Evolutionary conservation across 371 early-diverging fungal genomes (phyloP), one percentile per base, ranked within the genome.

Genomic region (Blakeslea trispora): DNA sequence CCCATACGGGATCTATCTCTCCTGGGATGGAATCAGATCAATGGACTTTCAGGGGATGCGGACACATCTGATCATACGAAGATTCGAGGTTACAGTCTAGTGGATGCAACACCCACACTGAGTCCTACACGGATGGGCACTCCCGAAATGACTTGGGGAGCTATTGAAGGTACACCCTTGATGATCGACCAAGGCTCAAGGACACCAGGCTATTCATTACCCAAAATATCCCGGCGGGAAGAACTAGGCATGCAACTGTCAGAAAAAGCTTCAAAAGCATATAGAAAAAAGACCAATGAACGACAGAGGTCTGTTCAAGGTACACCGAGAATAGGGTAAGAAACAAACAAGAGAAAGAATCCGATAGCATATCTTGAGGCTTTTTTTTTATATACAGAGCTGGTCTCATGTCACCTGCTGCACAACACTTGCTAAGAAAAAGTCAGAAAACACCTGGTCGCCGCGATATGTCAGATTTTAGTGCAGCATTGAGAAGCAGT

Each of bases 71-170:
- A 74, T 61, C 69, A n/a, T n/a, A n/a, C 85, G 15, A 49, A 63
- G 47, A 57, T 88, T 57, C 63, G 77, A 17, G 90, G 89, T 0
- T 89, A 80, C 52, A 63, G 69, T 8, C 69, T 87, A 23, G 90
- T 93, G 0, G 82, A 86, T 14, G 64, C 86, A 2, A 90, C 93
- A 8, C 92, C 92, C 0, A 59, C 82, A 1, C 64, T 84, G 1
- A 78, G 70, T 31, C 91, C 91, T 22, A 70, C 81, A 2, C 71
- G 73, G 24, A 45, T 72, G 41, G 71, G 69, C 0, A 66, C 74
- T 15, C 77, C 76, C 64, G 77, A 89, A 40, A 85, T 94, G 89
- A 94, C 94, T 2, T 94, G 94, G 94, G 90, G 89, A 45, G 68
- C 78, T 1, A 83, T 89, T 45, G 89, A 87, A 55, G 86, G 83